Evolutionary conservation across 805 yeast genomes (phyloP).

Genomic region (Candida khao-thaluensis): DNA sequence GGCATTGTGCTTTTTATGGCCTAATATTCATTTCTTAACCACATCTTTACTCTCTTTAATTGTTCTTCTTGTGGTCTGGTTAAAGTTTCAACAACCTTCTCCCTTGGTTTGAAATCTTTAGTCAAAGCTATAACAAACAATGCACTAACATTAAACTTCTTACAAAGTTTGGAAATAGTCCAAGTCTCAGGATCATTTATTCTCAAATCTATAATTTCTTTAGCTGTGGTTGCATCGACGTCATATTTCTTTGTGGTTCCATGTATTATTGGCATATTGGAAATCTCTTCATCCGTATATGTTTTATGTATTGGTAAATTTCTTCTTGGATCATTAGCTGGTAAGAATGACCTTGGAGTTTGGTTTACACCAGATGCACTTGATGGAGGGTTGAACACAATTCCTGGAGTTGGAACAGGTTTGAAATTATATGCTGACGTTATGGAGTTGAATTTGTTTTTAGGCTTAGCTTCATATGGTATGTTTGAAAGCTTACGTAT

Average conservation of each 20-base stretch:
- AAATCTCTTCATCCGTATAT: conserved; percentile 33
- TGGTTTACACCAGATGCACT: conserved; percentile 47
- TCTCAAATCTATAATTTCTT: conserved; percentile 58
- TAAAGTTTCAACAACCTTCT: conserved; percentile 2
- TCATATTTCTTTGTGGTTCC: conserved; percentile 46
- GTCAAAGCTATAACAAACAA: conserved; percentile 13
- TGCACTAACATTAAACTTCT: conserved; percentile 53
- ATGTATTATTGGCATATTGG: conserved; percentile 42
- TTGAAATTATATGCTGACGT: conserved; percentile 68
- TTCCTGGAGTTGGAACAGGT: conserved; percentile 51
- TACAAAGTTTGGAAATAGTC: conserved; percentile 63
- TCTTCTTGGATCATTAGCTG: conserved; percentile 58
- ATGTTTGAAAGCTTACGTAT: conserved; percentile 16
- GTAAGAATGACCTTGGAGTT: conserved; percentile 72
- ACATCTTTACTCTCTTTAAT: conserved; percentile 54
- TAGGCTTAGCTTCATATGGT: conserved; percentile 44
- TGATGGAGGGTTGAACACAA: conserved; percentile 64
- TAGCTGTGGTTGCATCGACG: conserved; percentile 55
- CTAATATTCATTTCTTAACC: conserved; percentile 58
- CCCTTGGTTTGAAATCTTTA: conserved; percentile 34
- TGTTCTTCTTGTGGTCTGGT: conserved; percentile 40
- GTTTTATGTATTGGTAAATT: conserved; percentile 27
- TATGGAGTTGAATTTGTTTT: conserved; percentile 54
- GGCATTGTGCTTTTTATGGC: neutral
- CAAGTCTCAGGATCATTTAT: conserved; percentile 56